Evolutionary conservation across 2,329 filamentous ascomycete genomes (phyloP).

Genomic region (Aspergillus luchuensis): DNA sequence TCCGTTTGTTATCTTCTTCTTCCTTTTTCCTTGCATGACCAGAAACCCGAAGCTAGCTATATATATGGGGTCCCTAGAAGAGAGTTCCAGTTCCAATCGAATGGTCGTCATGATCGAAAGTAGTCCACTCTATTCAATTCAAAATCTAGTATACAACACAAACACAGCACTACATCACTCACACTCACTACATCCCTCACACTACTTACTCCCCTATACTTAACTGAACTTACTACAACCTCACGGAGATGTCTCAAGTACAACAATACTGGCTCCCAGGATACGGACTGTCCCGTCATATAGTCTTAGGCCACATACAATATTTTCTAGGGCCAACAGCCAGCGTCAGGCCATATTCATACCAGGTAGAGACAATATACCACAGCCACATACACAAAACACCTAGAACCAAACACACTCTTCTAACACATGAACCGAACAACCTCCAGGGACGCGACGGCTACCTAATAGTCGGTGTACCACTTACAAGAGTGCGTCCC

Average conservation of each 20-base stretch:
- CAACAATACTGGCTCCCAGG: constrained; percentile 54
- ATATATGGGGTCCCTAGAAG: constrained; percentile 9
- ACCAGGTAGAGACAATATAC: constrained; percentile 41
- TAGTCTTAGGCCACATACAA: constrained; percentile 52
- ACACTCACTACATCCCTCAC: background rate
- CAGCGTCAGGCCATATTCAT: constrained; percentile 50
- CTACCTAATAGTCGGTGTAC: constrained; percentile 50
- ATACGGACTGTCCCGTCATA: constrained; percentile 51
- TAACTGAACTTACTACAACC: too few relatives aligned
- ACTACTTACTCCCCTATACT: too few relatives aligned
- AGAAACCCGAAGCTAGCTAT: constrained; percentile 4
- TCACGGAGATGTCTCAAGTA: constrained; percentile 37
- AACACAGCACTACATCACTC: background rate
- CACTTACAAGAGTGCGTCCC: constrained; percentile 45
- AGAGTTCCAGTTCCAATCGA: background rate
- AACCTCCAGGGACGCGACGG: constrained; percentile 49
- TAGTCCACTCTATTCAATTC: background rate
- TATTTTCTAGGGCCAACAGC: constrained; percentile 52
- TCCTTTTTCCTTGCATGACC: constrained; percentile 12
- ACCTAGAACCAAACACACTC: background rate
- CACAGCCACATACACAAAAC: too few relatives aligned
- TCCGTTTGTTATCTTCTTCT: constrained; percentile 12
- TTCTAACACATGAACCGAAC: background rate
- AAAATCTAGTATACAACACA: background rate
- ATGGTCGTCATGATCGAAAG: constrained; percentile 1